Percentiles rank a stretch among this genome's conserved stretches.
Evolutionary conservation across 2,329 filamentous ascomycete species (phyloP).

Genomic region (Blastomyces parvus): DNA sequence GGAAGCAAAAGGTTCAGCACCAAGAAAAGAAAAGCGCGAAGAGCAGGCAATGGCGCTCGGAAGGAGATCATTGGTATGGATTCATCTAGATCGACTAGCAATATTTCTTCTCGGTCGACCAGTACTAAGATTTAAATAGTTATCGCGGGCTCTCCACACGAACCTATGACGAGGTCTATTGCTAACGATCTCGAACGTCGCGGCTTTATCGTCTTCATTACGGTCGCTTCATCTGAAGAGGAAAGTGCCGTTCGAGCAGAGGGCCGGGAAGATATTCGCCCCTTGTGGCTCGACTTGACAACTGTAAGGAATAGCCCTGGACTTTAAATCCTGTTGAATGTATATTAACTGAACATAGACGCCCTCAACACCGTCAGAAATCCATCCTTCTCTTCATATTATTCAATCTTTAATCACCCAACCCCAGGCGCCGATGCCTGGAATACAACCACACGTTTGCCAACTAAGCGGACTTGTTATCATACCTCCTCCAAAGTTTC

Average conservation of each 20-base stretch:
- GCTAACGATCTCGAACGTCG: constrained; percentile 79
- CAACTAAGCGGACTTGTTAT: constrained; percentile 71
- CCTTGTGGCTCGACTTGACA: constrained; percentile 72
- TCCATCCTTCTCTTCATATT: constrained; percentile 58
- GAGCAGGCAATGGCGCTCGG: constrained; percentile 71
- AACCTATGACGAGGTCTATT: constrained; percentile 74
- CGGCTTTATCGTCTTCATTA: constrained; percentile 87
- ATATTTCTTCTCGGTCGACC: neutral
- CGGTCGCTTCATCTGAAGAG: constrained; percentile 76
- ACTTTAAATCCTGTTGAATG: neutral
- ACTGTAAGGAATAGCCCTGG: constrained; percentile 22
- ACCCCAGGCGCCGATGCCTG: constrained; percentile 65
- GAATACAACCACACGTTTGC: constrained; percentile 65
- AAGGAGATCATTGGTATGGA: constrained; percentile 62
- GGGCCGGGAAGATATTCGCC: constrained; percentile 69
- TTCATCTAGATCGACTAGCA: neutral
- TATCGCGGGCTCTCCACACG: constrained; percentile 75
- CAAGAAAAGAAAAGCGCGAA: constrained; percentile 63
- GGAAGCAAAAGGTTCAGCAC: constrained; percentile 48
- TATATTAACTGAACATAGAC: constrained; percentile 35
- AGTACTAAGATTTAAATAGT: constrained; percentile 42
- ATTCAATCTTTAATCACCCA: constrained; percentile 63
- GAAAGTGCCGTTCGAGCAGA: constrained; percentile 68
- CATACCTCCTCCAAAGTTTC: constrained; percentile 68
- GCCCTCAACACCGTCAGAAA: constrained; percentile 48